Percentiles rank a stretch among this genome's conserved stretches.
Evolutionary conservation across 371 early-diverging fungal species (phyloP).

Genomic region (Blakeslea trispora): DNA sequence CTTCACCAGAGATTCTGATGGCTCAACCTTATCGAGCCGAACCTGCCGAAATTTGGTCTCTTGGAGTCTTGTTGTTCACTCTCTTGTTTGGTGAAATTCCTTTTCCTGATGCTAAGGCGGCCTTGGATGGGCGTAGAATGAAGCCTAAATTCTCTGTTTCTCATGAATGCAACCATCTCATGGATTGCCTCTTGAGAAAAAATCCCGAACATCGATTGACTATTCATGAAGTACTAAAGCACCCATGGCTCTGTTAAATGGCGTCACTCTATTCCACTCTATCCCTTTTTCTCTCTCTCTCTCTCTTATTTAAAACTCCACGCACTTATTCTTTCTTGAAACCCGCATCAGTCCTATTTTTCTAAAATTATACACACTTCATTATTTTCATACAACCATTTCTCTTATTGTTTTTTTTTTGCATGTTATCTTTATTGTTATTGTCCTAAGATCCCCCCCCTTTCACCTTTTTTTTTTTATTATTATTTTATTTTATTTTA

Average conservation of each 20-base stretch:
- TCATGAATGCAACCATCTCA: conserved; percentile 57
- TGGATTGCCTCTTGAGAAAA: conserved; percentile 67
- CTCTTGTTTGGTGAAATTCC: conserved; percentile 77
- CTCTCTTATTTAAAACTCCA: no score
- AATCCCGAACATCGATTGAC: conserved; percentile 60
- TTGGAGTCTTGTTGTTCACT: conserved; percentile 77
- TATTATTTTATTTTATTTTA: no score
- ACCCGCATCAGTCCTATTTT: no score
- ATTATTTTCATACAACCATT: no score
- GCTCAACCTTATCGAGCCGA: conserved; percentile 73
- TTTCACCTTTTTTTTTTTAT: no score
- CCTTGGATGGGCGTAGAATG: conserved; percentile 49
- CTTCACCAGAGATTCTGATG: conserved; percentile 83
- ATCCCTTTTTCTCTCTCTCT: no score
- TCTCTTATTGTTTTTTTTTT: no score
- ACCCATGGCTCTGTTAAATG: conserved; percentile 58
- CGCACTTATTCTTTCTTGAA: no score
- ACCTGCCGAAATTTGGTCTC: conserved; percentile 83
- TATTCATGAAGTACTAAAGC: conserved; percentile 61
- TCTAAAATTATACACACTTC: no score
- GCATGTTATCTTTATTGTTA: no score
- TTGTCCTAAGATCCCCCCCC: no score
- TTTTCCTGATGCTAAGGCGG: conserved; percentile 62
- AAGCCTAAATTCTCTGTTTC: conserved; percentile 51
- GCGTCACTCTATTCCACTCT: no score